phyloP scores from a whole-genome alignment of 768 basidiomycete species.

The Lentinula lateritia region DNA sequence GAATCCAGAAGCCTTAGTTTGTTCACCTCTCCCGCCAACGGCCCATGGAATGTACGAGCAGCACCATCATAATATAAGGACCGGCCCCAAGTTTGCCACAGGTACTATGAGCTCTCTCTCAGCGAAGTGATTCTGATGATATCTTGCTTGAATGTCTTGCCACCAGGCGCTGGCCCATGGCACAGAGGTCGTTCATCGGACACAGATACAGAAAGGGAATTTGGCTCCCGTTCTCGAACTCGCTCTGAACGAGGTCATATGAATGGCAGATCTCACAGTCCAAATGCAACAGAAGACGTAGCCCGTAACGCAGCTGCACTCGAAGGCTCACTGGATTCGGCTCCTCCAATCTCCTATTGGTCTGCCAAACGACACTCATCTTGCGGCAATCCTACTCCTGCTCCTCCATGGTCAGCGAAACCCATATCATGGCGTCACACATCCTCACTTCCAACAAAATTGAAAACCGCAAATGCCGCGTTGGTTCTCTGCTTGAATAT shows the following conservation, averaged over 20 bases:
- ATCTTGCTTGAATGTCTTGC: conserved; percentile 12
- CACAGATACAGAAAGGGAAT: conserved; percentile 49
- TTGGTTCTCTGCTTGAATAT: conserved; percentile 93
- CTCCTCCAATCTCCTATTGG: conserved; percentile 77
- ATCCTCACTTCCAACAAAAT: conserved; percentile 70
- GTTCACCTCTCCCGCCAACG: background rate
- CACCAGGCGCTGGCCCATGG: conserved; percentile 30
- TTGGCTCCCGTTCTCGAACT: conserved; percentile 33
- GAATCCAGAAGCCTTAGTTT: background rate
- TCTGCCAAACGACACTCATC: conserved; percentile 87
- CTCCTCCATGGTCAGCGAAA: conserved; percentile 59
- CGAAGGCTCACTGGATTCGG: conserved; percentile 30
- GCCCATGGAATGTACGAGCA: conserved; percentile 6
- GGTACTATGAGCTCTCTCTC: conserved; percentile 6
- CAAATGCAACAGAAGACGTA: conserved; percentile 21
- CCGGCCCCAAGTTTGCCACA: conserved; percentile 10
- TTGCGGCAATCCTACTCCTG: conserved; percentile 78
- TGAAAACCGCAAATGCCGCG: conserved; percentile 87
- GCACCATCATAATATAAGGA: background rate
- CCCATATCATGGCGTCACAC: conserved; percentile 65
- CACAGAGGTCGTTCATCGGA: conserved; percentile 33
- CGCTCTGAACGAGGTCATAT: conserved; percentile 33
- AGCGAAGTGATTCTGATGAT: conserved; percentile 5
- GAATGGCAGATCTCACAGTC: conserved; percentile 21
- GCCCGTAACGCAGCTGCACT: conserved; percentile 29